Base-by-base conservation (phyloP, 116 monocot species). In the Phalaenopsis hybrid region DNA sequence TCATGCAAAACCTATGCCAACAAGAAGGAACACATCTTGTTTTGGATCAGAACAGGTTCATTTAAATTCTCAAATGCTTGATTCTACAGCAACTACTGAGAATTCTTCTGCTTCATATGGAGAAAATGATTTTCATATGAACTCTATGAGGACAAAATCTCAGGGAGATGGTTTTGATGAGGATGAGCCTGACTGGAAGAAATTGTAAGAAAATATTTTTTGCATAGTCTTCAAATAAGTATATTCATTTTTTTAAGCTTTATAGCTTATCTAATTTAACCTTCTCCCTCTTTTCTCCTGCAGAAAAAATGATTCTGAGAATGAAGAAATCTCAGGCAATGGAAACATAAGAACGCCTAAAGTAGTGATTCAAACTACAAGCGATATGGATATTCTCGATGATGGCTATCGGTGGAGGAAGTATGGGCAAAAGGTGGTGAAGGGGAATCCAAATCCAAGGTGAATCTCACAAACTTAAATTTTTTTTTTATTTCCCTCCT, bases 371-470 rank as follows among this genome's bases (percentile, higher is more conserved):
- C 90, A 90, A 59, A 90, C 90, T 8, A 90, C 85, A 49, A 90
- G 87, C 79, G 82, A 90, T 12, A 85, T 87, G 61, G 90, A 90
- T 70, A 84, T 90, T 81, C 87, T 90, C 2, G 87, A 85, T 46
- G 90, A 90, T 46, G 90, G 90, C 6, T 90, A 90, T 48, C 55
- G 90, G 8, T 90, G 90, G 90, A 90, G 90, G 45, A 90, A 90
- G 73, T 90, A 90, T 28, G 90, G 90, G 61, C 90, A 90, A 73
- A 90, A 90, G 57, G 90, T 90, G 61, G 90, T 90, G 31, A 90
- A 90, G 83, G 90, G 90, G 43, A 90, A 90, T 82, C 90, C 87
- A 10, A 90, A 90, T 80, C 90, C 90, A 21, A 85, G 90, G 90
- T 87, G 59, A 80, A 70, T 44, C 72, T 72, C 17, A 55, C 16